Base-by-base conservation (phyloP, 768 basidiomycete species). In the Leccinellum rugosiceps region DNA sequence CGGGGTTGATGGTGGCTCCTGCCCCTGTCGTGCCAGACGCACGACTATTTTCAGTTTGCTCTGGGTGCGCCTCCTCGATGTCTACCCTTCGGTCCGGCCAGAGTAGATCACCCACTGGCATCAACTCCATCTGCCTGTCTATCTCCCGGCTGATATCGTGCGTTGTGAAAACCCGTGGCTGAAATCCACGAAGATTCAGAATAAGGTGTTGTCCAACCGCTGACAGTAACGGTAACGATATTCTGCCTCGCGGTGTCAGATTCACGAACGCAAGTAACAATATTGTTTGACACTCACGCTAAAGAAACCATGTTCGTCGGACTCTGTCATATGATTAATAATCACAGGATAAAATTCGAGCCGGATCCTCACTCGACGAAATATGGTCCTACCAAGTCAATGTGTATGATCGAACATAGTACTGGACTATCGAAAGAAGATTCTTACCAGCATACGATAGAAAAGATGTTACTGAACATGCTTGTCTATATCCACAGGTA, bases 201-300 rank as follows among this genome's bases (percentile, higher is more conserved):
- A 65, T 57, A 31, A 65, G 59, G 11, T 62, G 54, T 25, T 65
- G 64, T 6, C 64, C 64, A 8, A 55, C 52, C 34, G 60, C 45
- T 2, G 61, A 56, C 28, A 60, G 55, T 3, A 65, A 14, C 4
- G 62, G 62, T 4, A 60, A 17, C 17, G 64, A 58, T 32, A 63
- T n/a, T 31, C 64, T 65, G 32, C 9, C 8, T 13, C 13, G 11
- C 32, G 13, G 9, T 32, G 9, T 32, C 32, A 32, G 32, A 32
- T 32, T 13, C 13, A 32, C 11, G 32, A 32, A 32, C 11, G 32
- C 32, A 13, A 32, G 32, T 13, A 32, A 32, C 32, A 32, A 32
- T 13, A 9, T 10, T 32, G 13, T 32, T 11, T 7, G 32, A 10
- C 38, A 41, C 38, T 11, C 15, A 41, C 38, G 15, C 38, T 7